Conservation (phyloP, 2,329 filamentous ascomycete species). For the Nigrograna mackinnonii region DNA sequence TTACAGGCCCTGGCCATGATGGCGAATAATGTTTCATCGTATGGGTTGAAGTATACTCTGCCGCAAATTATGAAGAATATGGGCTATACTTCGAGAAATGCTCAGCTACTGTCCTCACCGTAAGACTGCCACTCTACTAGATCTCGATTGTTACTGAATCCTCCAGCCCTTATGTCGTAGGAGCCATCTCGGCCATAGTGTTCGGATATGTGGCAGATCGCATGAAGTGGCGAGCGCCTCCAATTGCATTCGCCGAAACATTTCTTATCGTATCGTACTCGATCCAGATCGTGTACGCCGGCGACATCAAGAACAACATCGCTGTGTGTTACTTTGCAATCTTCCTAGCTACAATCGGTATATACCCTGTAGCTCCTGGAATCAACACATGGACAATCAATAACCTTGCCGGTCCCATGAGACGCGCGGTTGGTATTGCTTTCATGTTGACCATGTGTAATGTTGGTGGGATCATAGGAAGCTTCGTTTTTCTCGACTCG, state of each 20-base stretch:
- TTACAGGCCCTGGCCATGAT: constrained; percentile 64
- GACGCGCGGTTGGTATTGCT: constrained; percentile 68
- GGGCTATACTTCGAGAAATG: constrained; percentile 54
- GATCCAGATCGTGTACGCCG: constrained; percentile 76
- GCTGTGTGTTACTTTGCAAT: constrained; percentile 79
- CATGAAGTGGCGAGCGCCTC: constrained; percentile 67
- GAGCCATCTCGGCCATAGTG: constrained; percentile 68
- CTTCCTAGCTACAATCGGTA: constrained; percentile 83
- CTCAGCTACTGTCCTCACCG: constrained; percentile 58
- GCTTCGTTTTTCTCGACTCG: constrained; percentile 52
- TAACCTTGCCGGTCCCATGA: constrained; percentile 91
- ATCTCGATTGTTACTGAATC: constrained; percentile 33
- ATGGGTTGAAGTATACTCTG: too few relatives aligned
- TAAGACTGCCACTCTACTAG: constrained; percentile 54
- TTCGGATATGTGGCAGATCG: constrained; percentile 78
- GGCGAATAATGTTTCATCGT: constrained; percentile 60
- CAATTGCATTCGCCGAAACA: too few relatives aligned
- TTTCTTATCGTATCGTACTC: constrained; percentile 74
- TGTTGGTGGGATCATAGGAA: constrained; percentile 74
- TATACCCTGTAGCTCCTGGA: constrained; percentile 85
- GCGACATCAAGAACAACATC: constrained; percentile 71
- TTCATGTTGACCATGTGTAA: constrained; percentile 59
- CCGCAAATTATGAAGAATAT: constrained; percentile 54
- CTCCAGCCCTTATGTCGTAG: constrained; percentile 67
- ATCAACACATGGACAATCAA: constrained; percentile 88